Conservation (phyloP, 352 stramenopile species). For the Phytophthora litchii region DNA sequence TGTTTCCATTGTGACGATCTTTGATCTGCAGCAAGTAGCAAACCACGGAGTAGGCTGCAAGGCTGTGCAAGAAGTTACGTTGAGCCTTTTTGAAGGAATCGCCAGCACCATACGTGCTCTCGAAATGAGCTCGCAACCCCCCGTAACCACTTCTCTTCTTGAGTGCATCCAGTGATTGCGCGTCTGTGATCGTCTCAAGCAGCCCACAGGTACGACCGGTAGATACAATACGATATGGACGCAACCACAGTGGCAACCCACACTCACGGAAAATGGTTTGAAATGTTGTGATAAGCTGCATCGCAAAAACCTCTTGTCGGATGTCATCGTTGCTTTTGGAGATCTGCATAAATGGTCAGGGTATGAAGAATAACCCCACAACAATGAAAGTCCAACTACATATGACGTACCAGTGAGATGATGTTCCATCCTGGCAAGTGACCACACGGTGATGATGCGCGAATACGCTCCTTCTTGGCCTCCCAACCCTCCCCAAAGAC, state of each 20-base stretch:
- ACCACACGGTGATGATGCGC: conserved; percentile 84
- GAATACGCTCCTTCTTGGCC: conserved; percentile 93
- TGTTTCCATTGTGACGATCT: conserved; percentile 97
- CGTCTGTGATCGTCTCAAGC: conserved; percentile 95
- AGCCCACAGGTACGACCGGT: conserved; percentile 92
- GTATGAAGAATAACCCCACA: not conserved
- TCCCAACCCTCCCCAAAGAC: conserved; percentile 95
- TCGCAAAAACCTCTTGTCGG: conserved; percentile 95
- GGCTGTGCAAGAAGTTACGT: conserved; percentile 69
- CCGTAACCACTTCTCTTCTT: conserved; percentile 92
- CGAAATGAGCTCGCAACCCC: conserved; percentile 91
- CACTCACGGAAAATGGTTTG: conserved; percentile 91
- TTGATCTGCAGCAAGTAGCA: conserved; percentile 94
- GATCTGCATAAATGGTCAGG: conserved; percentile 59
- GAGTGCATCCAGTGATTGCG: conserved; percentile 94
- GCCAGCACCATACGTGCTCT: conserved; percentile 82
- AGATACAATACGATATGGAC: conserved; percentile 94
- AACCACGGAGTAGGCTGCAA: conserved; percentile 70
- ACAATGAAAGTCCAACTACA: not conserved
- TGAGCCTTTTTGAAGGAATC: conserved; percentile 60
- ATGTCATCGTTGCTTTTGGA: conserved; percentile 98
- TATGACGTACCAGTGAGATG: conserved; percentile 73
- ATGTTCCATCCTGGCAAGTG: conserved; percentile 92
- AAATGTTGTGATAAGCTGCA: conserved; percentile 95
- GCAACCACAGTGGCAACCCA: conserved; percentile 93